Evolutionary conservation across 2,329 filamentous ascomycete species (phyloP).

Genomic region (Ceratocystiopsis brevicomis): DNA sequence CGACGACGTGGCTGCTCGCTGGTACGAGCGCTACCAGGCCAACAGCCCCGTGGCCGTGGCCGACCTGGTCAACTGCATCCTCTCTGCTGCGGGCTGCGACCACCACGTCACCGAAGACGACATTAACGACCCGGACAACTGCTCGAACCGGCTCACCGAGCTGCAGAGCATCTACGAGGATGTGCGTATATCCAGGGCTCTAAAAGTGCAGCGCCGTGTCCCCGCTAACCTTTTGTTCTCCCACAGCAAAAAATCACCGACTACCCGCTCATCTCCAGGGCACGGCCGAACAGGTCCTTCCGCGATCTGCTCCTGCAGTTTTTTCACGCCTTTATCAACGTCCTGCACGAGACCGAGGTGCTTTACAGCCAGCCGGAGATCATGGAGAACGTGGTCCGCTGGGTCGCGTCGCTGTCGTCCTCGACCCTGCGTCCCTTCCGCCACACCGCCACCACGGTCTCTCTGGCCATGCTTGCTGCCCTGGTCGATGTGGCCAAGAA

Average conservation of each 20-base stretch:
- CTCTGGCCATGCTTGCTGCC: slow-evolving; percentile 59
- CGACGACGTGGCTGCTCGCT: slow-evolving; percentile 38
- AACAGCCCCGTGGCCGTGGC: slow-evolving; percentile 36
- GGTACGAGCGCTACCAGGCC: slow-evolving; percentile 37
- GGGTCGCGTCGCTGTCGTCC: slow-evolving; percentile 82
- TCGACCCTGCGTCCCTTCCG: slow-evolving; percentile 75
- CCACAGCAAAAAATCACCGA: slow-evolving; percentile 57
- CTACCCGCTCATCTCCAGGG: slow-evolving; percentile 75
- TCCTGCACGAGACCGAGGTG: slow-evolving; percentile 63
- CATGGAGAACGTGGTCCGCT: slow-evolving; percentile 75
- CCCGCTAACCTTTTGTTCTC: background rate
- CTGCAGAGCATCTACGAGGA: slow-evolving; percentile 78
- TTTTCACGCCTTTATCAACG: slow-evolving; percentile 55
- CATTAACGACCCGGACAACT: slow-evolving; percentile 77
- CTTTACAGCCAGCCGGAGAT: slow-evolving; percentile 61
- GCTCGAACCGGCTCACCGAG: slow-evolving; percentile 56
- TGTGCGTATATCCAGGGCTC: slow-evolving; percentile 24
- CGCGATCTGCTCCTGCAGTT: slow-evolving; percentile 61
- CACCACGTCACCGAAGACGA: slow-evolving; percentile 63
- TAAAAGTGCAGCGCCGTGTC: background rate
- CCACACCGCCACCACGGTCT: slow-evolving; percentile 78
- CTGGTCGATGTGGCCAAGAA: slow-evolving; percentile 35
- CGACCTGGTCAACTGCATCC: slow-evolving; percentile 47
- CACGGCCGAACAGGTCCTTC: slow-evolving; percentile 59
- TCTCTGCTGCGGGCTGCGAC: slow-evolving; percentile 61